Evolutionary conservation across 2,329 filamentous ascomycete species (phyloP), one percentile per base, ranked within the genome.

Genomic region (Xylaria sp.): DNA sequence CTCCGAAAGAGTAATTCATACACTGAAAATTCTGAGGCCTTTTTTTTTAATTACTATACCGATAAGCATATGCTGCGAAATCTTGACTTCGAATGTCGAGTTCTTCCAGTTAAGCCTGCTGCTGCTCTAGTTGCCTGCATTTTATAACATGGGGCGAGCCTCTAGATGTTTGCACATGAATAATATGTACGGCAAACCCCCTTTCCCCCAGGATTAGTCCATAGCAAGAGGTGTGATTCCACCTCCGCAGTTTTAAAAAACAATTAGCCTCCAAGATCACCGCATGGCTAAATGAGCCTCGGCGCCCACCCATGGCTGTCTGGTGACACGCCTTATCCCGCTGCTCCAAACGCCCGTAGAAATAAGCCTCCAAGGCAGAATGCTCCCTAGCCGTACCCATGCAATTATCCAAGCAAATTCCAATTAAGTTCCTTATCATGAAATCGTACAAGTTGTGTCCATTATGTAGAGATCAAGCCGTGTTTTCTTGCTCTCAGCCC

Each of bases 11-110:
- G 71, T 75, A 75, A 74, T 71, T 71, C 72, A 70, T 65, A 76
- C 76, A 78, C 76, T 78, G 76, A 78, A 78, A 78, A 78, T 78
- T 76, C 76, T 78, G 76, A 78, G 75, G 76, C 75, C 74, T 68
- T 67, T 55, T 32, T 9, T 47, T 55, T 32, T 9, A 39, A 39
- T 57, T 1, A 24, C 30, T 21, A 58, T 50, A 24, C 51, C 12
- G n/a, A n/a, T n/a, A n/a, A n/a, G 12, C 19, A 39, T 24, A 53
- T 42, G 21, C 42, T 12, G 12, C 27, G 8, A 34, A 48, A 61
- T 53, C 21, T 36, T 56, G 12, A 30, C 58, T 47, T 9, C 11
- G 17, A 32, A 48, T 47, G 19, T 14, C 19, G 17, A 34, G n/a
- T n/a, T 36, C 7, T 14, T 50, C 7, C 11, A 24, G 21, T n/a